Base-by-base conservation (phyloP, 192 early-diverging fungal species). In the Mortierella antarctica region DNA sequence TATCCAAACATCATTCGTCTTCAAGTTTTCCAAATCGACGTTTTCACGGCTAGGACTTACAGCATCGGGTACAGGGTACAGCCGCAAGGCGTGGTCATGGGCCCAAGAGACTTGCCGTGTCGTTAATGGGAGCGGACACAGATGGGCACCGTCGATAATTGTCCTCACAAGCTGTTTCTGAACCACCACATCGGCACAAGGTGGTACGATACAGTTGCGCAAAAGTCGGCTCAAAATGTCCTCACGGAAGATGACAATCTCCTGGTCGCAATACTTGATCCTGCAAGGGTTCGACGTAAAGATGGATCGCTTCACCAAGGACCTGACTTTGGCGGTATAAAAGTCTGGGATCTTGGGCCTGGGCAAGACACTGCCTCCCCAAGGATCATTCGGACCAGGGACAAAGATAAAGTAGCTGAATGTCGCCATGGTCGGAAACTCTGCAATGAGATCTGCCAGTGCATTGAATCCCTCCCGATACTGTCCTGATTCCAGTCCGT, bases 201-300 rank as follows among this genome's bases (percentile, higher is more conserved):
- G 91, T 20, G 88, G 85, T 1, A 94, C 64, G 44, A 95, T 88
- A 74, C 89, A 86, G 81, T 96, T 96, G 49, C 96, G 88, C 61
- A 90, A 84, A 61, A 96, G 77, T 73, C 87, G 87, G 63, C 88
- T 92, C 57, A 94, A 74, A 53, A 96, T 71, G 71, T 97, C 95
- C 66, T 97, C 95, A 15, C 96, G 89, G 68, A 94, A 96, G 21
- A 98, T 86, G 2, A 97, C 90, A 55, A 98, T 93, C 67, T 98
- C 97, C 61, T 96, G 95, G 5, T 91, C 93, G 73, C 93, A 96
- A 70, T 95, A 97, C 63, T 92, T 91, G 75, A 98, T 95, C 42
- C 94, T 84, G 70, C 95, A 95, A 21, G 97, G 97, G 82, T 96
- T 97, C 31, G 90, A 93, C 1, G 92, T 79, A 77, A 97, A 96